Evolutionary conservation across 139 green algal species (phyloP).

Genomic region (Chlamydomonas schloesseri): DNA sequence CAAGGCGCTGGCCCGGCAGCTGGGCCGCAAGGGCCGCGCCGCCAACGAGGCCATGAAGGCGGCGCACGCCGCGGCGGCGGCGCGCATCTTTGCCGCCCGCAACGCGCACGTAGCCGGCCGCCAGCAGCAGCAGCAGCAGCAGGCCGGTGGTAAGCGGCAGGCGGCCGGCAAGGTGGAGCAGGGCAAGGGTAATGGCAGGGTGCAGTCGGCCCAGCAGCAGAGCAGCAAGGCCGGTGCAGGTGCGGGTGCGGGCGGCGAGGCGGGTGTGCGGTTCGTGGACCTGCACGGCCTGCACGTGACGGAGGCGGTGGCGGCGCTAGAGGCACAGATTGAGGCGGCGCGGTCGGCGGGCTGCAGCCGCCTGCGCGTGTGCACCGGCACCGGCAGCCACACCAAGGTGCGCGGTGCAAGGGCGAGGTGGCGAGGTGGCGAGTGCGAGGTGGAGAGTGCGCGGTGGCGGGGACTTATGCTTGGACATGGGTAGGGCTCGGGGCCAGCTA

Average conservation of each 20-base stretch:
- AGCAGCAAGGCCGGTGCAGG: too few relatives aligned
- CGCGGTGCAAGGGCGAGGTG: background rate
- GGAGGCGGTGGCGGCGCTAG: slow-evolving; percentile 72
- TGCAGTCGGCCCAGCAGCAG: too few relatives aligned
- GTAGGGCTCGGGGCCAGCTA: background rate
- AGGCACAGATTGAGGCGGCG: slow-evolving; percentile 45
- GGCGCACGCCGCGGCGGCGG: slow-evolving; percentile 65
- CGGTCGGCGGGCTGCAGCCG: slow-evolving; percentile 20
- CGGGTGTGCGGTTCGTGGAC: slow-evolving; percentile 60
- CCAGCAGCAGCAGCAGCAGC: background rate
- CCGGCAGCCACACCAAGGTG: slow-evolving; percentile 75
- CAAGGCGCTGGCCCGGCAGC: slow-evolving; percentile 75
- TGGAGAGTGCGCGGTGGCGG: too few relatives aligned
- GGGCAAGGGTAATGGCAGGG: background rate
- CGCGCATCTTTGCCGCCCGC: background rate
- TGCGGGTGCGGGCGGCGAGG: too few relatives aligned
- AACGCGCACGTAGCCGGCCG: background rate
- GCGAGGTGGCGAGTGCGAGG: too few relatives aligned
- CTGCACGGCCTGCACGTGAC: slow-evolving; percentile 83
- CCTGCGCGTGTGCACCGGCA: slow-evolving; percentile 70
- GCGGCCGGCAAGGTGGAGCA: too few relatives aligned
- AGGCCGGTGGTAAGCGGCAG: background rate
- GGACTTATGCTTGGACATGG: background rate
- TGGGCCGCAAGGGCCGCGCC: slow-evolving; percentile 70
- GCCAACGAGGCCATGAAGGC: slow-evolving; percentile 75